phyloP scores from a whole-genome alignment of 2,329 filamentous ascomycete genomes.

The Monosporascus sp. region DNA sequence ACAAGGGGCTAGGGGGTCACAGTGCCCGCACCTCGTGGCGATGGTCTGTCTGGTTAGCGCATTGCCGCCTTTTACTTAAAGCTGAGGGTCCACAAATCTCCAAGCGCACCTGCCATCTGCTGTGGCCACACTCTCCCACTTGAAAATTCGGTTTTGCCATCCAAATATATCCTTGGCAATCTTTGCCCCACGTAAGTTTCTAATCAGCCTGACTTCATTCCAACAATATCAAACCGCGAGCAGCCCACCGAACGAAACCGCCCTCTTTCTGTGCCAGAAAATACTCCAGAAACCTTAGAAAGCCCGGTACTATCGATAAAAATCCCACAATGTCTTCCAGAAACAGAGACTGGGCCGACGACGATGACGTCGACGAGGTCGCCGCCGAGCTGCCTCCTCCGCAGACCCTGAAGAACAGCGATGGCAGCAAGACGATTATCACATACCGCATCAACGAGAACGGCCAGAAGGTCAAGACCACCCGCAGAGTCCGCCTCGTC shows the following conservation, averaged over 20 bases:
- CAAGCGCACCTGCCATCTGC: not conserved
- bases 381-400: conserved; percentile 68
- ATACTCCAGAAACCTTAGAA: not conserved
- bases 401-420: conserved; percentile 92
- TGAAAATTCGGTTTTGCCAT: not conserved
- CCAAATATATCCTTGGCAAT: not conserved
- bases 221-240: not conserved
- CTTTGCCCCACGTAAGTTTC: not conserved
- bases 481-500: conserved; percentile 88
- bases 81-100: not conserved
- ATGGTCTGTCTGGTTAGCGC: too few relatives aligned
- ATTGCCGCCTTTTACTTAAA: not conserved
- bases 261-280: not conserved
- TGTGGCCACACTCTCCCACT: not conserved
- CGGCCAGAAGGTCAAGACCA: conserved; percentile 94
- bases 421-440: conserved; percentile 94
- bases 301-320: not conserved
- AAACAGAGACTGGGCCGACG: conserved; percentile 81
- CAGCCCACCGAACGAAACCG: not conserved
- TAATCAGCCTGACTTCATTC: not conserved
- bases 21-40: too few relatives aligned
- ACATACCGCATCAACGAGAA: conserved; percentile 88
- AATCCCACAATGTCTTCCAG: not conserved
- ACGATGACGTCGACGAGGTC: conserved; percentile 79
- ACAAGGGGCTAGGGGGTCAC: too few relatives aligned